Evolutionary conservation across 2,329 filamentous ascomycete species (phyloP).

Genomic region (Colletotrichum higginsianum): DNA sequence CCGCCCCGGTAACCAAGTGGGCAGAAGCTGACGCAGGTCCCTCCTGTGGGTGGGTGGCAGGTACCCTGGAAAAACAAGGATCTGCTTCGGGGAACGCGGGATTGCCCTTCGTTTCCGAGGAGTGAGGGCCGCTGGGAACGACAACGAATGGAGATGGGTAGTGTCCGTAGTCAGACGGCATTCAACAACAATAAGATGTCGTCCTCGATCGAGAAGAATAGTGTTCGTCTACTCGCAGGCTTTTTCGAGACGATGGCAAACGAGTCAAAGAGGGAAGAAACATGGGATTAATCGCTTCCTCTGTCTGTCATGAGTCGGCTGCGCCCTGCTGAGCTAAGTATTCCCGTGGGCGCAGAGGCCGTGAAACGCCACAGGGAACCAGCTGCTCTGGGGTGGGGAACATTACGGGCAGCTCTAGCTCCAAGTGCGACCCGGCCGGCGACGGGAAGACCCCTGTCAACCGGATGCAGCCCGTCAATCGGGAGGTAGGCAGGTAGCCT

Average conservation of each 20-base stretch:
- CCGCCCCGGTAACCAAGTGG: conserved; percentile 38
- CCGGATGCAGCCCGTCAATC: conserved; percentile 22
- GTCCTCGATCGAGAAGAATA: conserved; percentile 4
- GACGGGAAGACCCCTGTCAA: conserved; percentile 38
- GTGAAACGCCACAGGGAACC: conserved; percentile 37
- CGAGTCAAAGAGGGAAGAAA: conserved; percentile 13
- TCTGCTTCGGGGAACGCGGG: conserved; percentile 21
- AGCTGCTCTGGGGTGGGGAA: conserved; percentile 27
- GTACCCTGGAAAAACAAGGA: conserved; percentile 10
- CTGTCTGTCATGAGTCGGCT: conserved; percentile 11
- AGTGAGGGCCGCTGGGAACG: background rate
- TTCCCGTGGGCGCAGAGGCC: conserved; percentile 23
- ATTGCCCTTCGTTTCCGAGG: conserved; percentile 6
- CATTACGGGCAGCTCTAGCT: conserved; percentile 8
- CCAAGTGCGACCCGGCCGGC: conserved; percentile 12
- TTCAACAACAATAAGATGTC: background rate
- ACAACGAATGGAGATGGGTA: background rate
- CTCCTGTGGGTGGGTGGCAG: conserved; percentile 1
- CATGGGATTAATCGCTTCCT: conserved; percentile 29
- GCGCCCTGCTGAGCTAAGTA: conserved; percentile 31
- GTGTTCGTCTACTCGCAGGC: background rate
- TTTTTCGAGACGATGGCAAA: background rate
- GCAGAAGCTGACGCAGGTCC: conserved; percentile 40
- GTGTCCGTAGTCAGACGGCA: background rate
- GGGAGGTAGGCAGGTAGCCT: background rate